phyloP scores from a whole-genome alignment of 768 basidiomycete species.

The Cytidiella melzeri region DNA sequence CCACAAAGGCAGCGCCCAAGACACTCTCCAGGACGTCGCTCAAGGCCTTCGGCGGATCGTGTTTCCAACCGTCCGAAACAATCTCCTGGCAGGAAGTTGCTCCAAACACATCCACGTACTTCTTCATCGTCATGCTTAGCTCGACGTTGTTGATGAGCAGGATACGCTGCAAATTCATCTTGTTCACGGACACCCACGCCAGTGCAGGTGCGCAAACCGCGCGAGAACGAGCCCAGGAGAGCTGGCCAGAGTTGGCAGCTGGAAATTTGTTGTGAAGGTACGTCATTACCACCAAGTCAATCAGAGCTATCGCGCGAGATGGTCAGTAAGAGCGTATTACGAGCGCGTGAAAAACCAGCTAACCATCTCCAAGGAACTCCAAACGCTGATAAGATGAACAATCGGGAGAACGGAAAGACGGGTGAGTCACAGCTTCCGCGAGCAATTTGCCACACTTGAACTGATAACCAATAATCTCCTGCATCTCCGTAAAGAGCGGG shows the following conservation, averaged over 20 bases:
- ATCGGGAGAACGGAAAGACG: constrained; percentile 53
- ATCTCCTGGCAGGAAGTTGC: constrained; percentile 52
- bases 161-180: constrained; percentile 61
- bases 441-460: constrained; percentile 61
- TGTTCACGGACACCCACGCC: constrained; percentile 59
- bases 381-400: constrained; percentile 75
- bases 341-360: constrained; percentile 20
- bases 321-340: constrained; percentile 5
- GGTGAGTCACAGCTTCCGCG: constrained; percentile 80
- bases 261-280: constrained; percentile 70
- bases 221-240: constrained; percentile 63
- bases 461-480: constrained; percentile 62
- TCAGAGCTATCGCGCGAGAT: constrained; percentile 41
- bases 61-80: constrained; percentile 67
- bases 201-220: constrained; percentile 73
- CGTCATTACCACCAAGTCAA: constrained; percentile 66
- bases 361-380: constrained; percentile 89
- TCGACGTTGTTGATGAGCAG: constrained; percentile 65
- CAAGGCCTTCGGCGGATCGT: constrained; percentile 80
- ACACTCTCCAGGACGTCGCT: constrained; percentile 85
- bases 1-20: constrained; percentile 78
- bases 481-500: constrained; percentile 45
- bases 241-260: constrained; percentile 65
- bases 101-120: constrained; percentile 55
- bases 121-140: constrained; percentile 56